A percentile compares a stretch with the other conserved stretches of the same genome.
phyloP scores from a whole-genome alignment of 2,329 filamentous ascomycete species.

The Esteya vermicola region DNA sequence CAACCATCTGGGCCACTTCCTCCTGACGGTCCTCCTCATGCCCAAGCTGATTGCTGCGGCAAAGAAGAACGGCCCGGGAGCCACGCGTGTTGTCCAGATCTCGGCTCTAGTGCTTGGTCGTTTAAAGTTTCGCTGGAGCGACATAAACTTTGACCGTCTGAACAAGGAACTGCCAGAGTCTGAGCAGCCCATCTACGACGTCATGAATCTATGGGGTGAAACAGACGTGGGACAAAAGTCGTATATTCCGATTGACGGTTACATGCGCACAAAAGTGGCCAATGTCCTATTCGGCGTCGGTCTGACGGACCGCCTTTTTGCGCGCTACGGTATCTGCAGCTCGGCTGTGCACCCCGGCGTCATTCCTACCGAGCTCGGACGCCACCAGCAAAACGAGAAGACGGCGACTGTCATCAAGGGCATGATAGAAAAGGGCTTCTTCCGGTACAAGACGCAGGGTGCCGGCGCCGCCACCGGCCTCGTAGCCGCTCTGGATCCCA shows the following conservation, averaged over 20 bases:
- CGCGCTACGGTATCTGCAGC: neutral
- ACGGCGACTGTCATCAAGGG: neutral
- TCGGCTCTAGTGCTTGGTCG: conserved; percentile 16
- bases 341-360: neutral
- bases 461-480: neutral
- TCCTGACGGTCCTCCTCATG: conserved; percentile 31
- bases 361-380: neutral
- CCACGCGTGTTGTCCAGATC: conserved; percentile 25
- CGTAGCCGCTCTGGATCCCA: neutral
- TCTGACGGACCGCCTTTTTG: neutral
- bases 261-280: neutral
- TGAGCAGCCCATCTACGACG: neutral
- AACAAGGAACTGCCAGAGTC: neutral
- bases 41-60: conserved; percentile 23
- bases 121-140: conserved; percentile 20
- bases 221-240: neutral
- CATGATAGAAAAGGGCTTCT: neutral
- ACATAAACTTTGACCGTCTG: conserved; percentile 22
- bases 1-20: conserved; percentile 35
- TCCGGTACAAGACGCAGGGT: neutral
- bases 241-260: neutral
- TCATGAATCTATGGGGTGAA: neutral
- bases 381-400: neutral
- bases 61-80: conserved; percentile 9
- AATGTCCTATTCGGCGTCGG: neutral